Percentiles rank a stretch among this genome's conserved stretches.
phyloP scores from a whole-genome alignment of 768 basidiomycete species.

The Leccinum longicurvipes region DNA sequence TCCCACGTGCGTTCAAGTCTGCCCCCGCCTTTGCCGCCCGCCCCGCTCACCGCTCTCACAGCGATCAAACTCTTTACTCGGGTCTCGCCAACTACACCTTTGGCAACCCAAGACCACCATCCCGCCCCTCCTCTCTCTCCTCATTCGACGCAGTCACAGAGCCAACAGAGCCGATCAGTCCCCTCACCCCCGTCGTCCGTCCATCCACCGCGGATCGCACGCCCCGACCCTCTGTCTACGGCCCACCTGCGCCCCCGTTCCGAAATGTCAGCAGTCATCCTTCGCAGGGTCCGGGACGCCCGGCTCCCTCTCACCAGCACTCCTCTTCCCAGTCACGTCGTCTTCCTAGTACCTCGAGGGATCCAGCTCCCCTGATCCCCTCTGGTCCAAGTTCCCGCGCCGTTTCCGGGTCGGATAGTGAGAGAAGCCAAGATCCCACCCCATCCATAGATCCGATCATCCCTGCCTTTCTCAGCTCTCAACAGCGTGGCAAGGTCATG shows the following conservation, averaged over 20 bases:
- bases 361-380: not conserved
- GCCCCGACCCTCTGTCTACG: slow-evolving; percentile 42
- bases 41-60: not conserved
- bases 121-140: slow-evolving; percentile 14
- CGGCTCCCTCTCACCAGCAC: slow-evolving; percentile 17
- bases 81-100: slow-evolving; percentile 42
- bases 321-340: slow-evolving; percentile 17
- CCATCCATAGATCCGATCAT: slow-evolving; percentile 31
- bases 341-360: slow-evolving; percentile 1
- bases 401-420: slow-evolving; percentile 26
- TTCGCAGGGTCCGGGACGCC: slow-evolving; percentile 28
- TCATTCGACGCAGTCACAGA: slow-evolving; percentile 14
- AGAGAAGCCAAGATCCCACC: slow-evolving; percentile 38
- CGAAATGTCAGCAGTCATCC: slow-evolving; percentile 33
- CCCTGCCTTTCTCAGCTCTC: slow-evolving; percentile 17
- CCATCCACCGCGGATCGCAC: slow-evolving; percentile 38
- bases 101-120: slow-evolving; percentile 30
- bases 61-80: slow-evolving; percentile 31
- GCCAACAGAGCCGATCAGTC: slow-evolving; percentile 33
- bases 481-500: slow-evolving; percentile 25
- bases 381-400: slow-evolving; percentile 5
- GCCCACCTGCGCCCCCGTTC: slow-evolving; percentile 4
- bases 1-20: slow-evolving; percentile 6
- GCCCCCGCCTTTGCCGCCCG: not conserved
- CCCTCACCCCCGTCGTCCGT: slow-evolving; percentile 30